Base-by-base conservation (phyloP, 192 early-diverging fungal species). In the Backusella liffmaniae region DNA sequence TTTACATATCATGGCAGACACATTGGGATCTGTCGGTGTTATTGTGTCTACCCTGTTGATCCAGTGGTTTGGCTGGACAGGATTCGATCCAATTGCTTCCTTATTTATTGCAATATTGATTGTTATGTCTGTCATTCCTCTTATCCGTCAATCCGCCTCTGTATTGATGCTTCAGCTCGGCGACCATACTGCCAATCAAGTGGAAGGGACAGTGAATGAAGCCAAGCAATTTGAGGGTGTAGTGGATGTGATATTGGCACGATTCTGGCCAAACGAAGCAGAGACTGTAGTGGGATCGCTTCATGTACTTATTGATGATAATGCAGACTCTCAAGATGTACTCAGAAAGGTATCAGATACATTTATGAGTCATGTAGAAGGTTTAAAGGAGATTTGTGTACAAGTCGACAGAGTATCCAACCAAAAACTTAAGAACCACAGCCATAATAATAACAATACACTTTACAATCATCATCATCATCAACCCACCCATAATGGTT, bases 31-130 rank as follows among this genome's bases (percentile, higher is more conserved):
- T 42, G 94, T 96, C 1, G 97, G 97, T 71, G 97, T 99, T 1
- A 97, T 99, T 67, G 89, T 97, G n/a, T 97, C 96, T 0, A 95
- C 95, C 0, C 75, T 99, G 26, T 82, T 97, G 39, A 96, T 99
- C 49, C 87, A 94, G 77, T 88, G 81, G 78, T 97, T 95, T 81
- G 95, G 93, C 1, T 99, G 97, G 97, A 93, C 93, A 13, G 96
- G 97, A 70, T 93, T 97, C 42, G 97, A 99, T 82, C 97, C 97
- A 0, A 88, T 97, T 46, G 95, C 95, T 34, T 99, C 97, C 15
- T 89, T 99, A 62, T 89, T 95, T 65, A 99, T 99, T 79, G 93
- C 95, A 0, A 78, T 91, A 6, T 83, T 99, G 32, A 99, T 96
- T 49, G 91, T 99, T 73, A 82, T 91, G 79, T 91, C 90, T 46